These are phyloP conservation scores for Exserohilum rostratum DNA, from an alignment of 2,329 filamentous ascomycete genomes.

Conservation along the genomic window DNA sequence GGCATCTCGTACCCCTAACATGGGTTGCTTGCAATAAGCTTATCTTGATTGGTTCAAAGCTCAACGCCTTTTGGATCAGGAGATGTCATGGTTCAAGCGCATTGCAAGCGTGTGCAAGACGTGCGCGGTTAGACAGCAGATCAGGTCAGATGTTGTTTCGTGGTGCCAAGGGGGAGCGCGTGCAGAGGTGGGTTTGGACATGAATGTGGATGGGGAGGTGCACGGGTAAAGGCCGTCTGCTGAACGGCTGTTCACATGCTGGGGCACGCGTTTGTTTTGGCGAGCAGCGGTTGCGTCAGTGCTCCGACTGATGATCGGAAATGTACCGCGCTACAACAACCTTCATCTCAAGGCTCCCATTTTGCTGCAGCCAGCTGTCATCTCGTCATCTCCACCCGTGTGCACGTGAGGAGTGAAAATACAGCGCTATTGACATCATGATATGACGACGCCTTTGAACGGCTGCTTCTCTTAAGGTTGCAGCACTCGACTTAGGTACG, in stretches of 20 bases:
- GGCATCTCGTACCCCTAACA: no score
- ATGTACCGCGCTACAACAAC: constrained; percentile 17
- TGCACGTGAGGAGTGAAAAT: constrained; percentile 13
- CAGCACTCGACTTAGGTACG: constrained; percentile 2
- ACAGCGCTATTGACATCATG: constrained; percentile 10
- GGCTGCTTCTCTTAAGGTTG: constrained; percentile 12
- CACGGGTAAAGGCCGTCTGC: background rate
- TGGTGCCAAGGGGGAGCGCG: background rate
- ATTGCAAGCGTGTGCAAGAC: background rate
- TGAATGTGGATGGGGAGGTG: background rate
- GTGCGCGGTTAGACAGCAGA: background rate
- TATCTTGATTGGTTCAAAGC: background rate
- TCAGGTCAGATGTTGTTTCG: background rate
- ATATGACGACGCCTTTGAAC: constrained; percentile 18
- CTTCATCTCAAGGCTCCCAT: constrained; percentile 26
- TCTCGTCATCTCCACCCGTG: constrained; percentile 4
- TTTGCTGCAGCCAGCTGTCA: constrained; percentile 7
- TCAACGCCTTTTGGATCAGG: background rate
- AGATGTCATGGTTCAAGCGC: background rate
- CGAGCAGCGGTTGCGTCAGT: constrained; percentile 40
- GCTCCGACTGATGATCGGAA: constrained; percentile 25
- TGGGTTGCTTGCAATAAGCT: background rate
- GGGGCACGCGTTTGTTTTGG: constrained; percentile 27
- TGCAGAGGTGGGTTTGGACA: background rate
- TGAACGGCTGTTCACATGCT: constrained; percentile 23